Evolutionary conservation across 768 basidiomycete genomes (phyloP), one percentile per base, ranked within the genome.

Genomic region (Cyclocybe cylindracea): DNA sequence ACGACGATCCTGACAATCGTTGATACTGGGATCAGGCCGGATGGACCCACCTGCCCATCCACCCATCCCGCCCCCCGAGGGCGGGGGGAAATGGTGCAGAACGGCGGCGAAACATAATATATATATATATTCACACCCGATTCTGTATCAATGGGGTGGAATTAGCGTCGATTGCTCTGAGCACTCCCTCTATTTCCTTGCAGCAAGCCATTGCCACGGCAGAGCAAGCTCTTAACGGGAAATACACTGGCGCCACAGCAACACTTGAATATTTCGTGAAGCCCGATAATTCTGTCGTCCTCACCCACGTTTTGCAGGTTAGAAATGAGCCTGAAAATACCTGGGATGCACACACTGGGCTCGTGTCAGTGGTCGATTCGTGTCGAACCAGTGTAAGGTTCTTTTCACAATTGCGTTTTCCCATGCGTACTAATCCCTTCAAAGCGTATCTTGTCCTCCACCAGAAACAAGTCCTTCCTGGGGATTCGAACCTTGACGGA

Each of bases 281-380:
- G 52, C 63, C 70, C 1, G 74, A 78, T 53, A 72, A 70, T 34
- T 65, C 67, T 9, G 69, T 65, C 14, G 72, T 63, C 33, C 69
- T 81, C 11, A 70, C 76, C 4, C 75, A 78, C 59, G 67, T 70
- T 31, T 55, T 73, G 7, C 73, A 76, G 40, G 67, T 76, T 19
- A 63, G 64, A 40, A 70, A 73, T 45, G 61, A 67, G 14, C 51
- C 55, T 2, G 60, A 65, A 3, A 65, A 78, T 39, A 72, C 76
- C 7, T 85, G 80, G 79, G 83, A 85, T 55, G 83, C 80, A 7
- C 77, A 79, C 53, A 69, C 74, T 13, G 78, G 78, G 33, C 61
- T 85, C 31, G 64, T 81, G 14, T 70, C 74, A 13, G 69, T 83
- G 31, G 77, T 76, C 24, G 80, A 86, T 85, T 83, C 64, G 79